Percentiles rank a stretch among this genome's conserved stretches.
phyloP scores from a whole-genome alignment of 2,329 filamentous ascomycete species.

The Cryphonectria carpinicola region DNA sequence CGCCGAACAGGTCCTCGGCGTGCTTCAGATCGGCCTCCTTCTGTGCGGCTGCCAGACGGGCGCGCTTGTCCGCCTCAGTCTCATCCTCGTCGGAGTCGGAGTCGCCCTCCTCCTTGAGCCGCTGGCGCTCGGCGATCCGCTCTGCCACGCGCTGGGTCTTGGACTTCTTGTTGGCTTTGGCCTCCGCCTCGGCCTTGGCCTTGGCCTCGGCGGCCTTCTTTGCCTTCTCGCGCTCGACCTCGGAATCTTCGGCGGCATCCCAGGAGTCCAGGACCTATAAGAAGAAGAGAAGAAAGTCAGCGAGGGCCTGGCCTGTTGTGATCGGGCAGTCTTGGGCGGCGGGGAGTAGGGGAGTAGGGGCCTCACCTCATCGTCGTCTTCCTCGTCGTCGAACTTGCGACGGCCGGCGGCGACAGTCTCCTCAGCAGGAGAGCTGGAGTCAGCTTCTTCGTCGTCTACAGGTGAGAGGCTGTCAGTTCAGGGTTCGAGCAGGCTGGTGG shows the following conservation, averaged over 20 bases:
- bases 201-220: slow-evolving; percentile 85
- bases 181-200: slow-evolving; percentile 86
- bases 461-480: slow-evolving; percentile 33
- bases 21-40: slow-evolving; percentile 87
- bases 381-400: slow-evolving; percentile 89
- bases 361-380: slow-evolving; percentile 78
- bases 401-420: slow-evolving; percentile 43
- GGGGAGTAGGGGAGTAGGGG: slow-evolving; percentile 32
- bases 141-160: slow-evolving; percentile 87
- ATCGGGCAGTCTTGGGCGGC: slow-evolving; percentile 14
- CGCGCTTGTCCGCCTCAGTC: slow-evolving; percentile 72
- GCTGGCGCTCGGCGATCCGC: slow-evolving; percentile 65
- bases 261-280: slow-evolving; percentile 87
- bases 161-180: slow-evolving; percentile 87
- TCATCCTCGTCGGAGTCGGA: slow-evolving; percentile 62
- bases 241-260: slow-evolving; percentile 96
- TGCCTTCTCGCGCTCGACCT: slow-evolving; percentile 93
- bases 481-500: background rate
- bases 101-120: slow-evolving; percentile 54
- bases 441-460: slow-evolving; percentile 43
- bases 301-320: slow-evolving; percentile 12
- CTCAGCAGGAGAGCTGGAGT: slow-evolving; percentile 40
- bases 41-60: slow-evolving; percentile 77
- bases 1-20: slow-evolving; percentile 86
- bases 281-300: slow-evolving; percentile 8